Evolutionary conservation across 2,329 filamentous ascomycete species (phyloP).

Genomic region (Penicillium sp.): DNA sequence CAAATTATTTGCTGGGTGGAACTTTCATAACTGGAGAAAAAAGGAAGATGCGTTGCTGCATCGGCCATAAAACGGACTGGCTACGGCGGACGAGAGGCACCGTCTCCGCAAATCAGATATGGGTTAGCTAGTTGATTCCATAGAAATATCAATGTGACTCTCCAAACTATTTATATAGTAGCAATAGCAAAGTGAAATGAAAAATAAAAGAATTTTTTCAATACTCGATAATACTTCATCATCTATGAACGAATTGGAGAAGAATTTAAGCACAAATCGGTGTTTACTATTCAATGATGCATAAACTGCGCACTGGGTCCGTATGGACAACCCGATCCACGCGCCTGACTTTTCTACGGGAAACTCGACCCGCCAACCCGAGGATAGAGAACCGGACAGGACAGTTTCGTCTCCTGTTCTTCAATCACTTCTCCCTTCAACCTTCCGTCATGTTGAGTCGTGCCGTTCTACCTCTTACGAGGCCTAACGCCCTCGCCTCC

Average conservation of each 20-base stretch:
- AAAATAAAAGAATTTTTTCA: too few relatives aligned
- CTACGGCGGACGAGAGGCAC: neutral
- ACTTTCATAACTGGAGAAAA: constrained; percentile 57
- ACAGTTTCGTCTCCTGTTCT: constrained; percentile 1
- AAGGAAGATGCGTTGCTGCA: constrained; percentile 19
- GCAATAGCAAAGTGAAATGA: too few relatives aligned
- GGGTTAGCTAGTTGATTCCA: neutral
- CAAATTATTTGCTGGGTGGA: constrained; percentile 63
- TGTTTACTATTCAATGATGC: too few relatives aligned
- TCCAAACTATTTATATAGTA: too few relatives aligned
- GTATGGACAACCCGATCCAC: constrained; percentile 27
- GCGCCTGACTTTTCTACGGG: constrained; percentile 37
- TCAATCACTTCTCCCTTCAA: neutral
- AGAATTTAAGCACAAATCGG: too few relatives aligned
- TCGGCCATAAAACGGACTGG: constrained; percentile 7
- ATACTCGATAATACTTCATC: too few relatives aligned
- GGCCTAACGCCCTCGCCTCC: constrained; percentile 44
- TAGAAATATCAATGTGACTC: neutral
- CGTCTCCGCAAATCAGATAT: neutral
- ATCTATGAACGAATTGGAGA: too few relatives aligned
- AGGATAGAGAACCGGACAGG: constrained; percentile 6
- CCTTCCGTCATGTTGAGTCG: constrained; percentile 49
- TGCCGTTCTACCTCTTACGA: constrained; percentile 49
- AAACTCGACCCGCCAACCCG: constrained; percentile 17
- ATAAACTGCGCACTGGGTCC: constrained; percentile 29